Percentiles rank a stretch among this genome's conserved stretches.
phyloP scores from a whole-genome alignment of 2,329 filamentous ascomycete genomes.

The Mollisiaceae sp. region DNA sequence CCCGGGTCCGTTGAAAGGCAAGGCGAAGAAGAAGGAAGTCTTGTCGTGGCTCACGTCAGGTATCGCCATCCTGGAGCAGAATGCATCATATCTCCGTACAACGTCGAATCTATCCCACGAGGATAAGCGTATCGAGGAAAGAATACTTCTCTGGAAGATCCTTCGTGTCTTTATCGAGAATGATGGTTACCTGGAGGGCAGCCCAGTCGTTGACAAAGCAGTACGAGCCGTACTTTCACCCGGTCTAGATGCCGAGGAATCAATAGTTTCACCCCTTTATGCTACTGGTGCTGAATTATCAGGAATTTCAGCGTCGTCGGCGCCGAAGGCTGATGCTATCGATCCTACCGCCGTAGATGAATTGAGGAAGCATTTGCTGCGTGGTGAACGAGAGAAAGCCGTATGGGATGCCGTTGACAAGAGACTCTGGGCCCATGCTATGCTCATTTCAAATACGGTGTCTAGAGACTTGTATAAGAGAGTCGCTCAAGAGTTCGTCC shows the following conservation, averaged over 20 bases:
- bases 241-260: constrained; percentile 44
- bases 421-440: constrained; percentile 93
- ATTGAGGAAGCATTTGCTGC: constrained; percentile 74
- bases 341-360: constrained; percentile 73
- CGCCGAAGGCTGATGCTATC: constrained; percentile 63
- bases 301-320: constrained; percentile 45
- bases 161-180: constrained; percentile 81
- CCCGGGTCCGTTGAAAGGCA: constrained; percentile 86
- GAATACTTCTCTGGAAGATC: constrained; percentile 85
- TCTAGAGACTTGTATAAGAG: constrained; percentile 88
- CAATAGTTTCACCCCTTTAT: constrained; percentile 38
- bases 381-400: constrained; percentile 86
- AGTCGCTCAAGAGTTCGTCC: constrained; percentile 92
- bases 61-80: constrained; percentile 75
- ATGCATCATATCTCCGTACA: constrained; percentile 46
- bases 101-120: constrained; percentile 59
- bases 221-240: constrained; percentile 78
- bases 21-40: constrained; percentile 95
- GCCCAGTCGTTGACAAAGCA: constrained; percentile 71
- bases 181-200: constrained; percentile 82
- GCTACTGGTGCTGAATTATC: constrained; percentile 47
- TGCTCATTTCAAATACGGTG: constrained; percentile 80
- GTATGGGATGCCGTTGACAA: constrained; percentile 94
- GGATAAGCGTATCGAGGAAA: constrained; percentile 78
- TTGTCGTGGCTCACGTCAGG: constrained; percentile 78